phyloP scores from a whole-genome alignment of 495 filamentous ascomycete species.

The Penicillium antarcticum region DNA sequence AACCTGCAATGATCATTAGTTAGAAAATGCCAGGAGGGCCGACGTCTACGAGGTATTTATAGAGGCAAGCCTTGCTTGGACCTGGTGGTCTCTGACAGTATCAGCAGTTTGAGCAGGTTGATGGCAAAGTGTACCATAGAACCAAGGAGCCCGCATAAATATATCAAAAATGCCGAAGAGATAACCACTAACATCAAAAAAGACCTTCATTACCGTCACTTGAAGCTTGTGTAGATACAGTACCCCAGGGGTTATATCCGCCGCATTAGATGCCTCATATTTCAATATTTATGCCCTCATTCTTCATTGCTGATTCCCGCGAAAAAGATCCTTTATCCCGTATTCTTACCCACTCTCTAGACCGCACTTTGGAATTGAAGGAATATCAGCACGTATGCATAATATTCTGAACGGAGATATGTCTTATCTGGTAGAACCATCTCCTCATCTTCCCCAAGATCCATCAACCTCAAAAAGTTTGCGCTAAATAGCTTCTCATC shows the following conservation, averaged over 20 bases:
- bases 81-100: slow-evolving; percentile 1
- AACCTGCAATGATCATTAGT: slow-evolving; percentile 2
- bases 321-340: too few species aligned
- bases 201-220: too few species aligned
- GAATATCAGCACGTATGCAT: background rate
- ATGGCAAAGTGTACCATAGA: too few species aligned
- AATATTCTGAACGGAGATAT: slow-evolving; percentile 1
- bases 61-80: background rate
- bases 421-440: background rate
- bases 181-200: too few species aligned
- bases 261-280: too few species aligned
- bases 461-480: background rate
- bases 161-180: too few species aligned
- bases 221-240: too few species aligned
- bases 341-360: too few species aligned
- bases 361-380: background rate
- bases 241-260: too few species aligned
- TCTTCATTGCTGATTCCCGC: too few species aligned
- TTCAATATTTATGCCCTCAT: too few species aligned
- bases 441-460: background rate
- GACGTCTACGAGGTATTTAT: background rate
- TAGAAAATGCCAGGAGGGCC: slow-evolving; percentile 1
- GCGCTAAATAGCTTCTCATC: background rate
- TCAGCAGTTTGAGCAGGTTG: background rate
- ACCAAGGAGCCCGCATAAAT: too few species aligned